Evolutionary conservation across 805 yeast genomes (phyloP), one percentile per base, ranked within the genome.

Genomic region (Saccharomycodes ludwigii): DNA sequence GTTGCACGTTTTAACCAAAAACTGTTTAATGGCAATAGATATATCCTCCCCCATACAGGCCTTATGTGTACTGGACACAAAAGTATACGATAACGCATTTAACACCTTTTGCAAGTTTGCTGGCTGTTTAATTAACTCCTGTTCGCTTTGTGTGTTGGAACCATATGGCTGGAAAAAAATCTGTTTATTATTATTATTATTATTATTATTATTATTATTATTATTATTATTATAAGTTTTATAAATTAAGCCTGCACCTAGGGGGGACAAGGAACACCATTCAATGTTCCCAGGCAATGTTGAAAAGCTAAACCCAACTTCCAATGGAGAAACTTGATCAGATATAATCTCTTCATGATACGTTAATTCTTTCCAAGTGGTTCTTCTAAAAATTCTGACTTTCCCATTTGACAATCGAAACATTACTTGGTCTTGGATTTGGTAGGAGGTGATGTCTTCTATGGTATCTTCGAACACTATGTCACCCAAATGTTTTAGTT

Each of bases 1-100:
- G n/a, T n/a, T n/a, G n/a, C n/a, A n/a, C n/a, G n/a, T n/a, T n/a
- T n/a, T n/a, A 20, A 24, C 21, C 14, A 33, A 22, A 25, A 29
- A 33, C 13, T 22, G 39, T 28, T 53, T 53, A 32, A 55, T 52
- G 2, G 59, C 52, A 32, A 55, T 47, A 1, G 59, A 47, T 6
- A 54, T 37, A 37, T 55, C 60, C 33, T 55, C 59, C 0, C 56
- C 44, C 3, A 58, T 47, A 14, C 50, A 38, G 32, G 54, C 56
- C 23, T 53, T 41, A 33, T 55, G 59, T 6, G 50, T 52, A 22
- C 52, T 40, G 12, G 50, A 49, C 2, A 54, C 60, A 41, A 53
- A 55, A 12, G 50, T 51, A 37, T 51, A 52, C 3, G 60, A 59
- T 22, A 50, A 46, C 2, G 57, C 50, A 1, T 50, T n/a, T n/a